phyloP scores from a whole-genome alignment of 2,329 filamentous ascomycete genomes.

The Chaetomium sp. region DNA sequence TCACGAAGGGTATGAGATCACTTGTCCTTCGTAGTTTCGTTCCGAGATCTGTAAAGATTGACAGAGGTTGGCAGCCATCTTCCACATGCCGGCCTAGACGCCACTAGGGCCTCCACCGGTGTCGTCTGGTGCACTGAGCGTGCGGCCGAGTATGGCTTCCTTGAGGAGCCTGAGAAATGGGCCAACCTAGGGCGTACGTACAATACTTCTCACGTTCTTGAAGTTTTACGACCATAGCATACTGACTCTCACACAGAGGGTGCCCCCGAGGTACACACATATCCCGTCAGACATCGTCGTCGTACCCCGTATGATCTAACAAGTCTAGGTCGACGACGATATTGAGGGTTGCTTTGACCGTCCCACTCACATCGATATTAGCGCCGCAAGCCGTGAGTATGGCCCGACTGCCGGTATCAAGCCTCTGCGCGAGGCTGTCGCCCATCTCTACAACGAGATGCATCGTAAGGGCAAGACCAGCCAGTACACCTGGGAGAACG shows the following conservation, averaged over 20 bases:
- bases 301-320: neutral
- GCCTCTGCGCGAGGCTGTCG: conserved; percentile 80
- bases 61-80: conserved; percentile 48
- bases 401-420: conserved; percentile 92
- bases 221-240: neutral
- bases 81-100: conserved; percentile 84
- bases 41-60: neutral
- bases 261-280: conserved; percentile 57
- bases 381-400: conserved; percentile 76
- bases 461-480: conserved; percentile 81
- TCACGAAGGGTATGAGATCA: conserved; percentile 60
- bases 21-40: neutral
- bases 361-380: conserved; percentile 71
- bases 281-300: neutral
- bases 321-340: conserved; percentile 66
- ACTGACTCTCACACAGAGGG: conserved; percentile 45
- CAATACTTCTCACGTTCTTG: neutral
- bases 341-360: conserved; percentile 84
- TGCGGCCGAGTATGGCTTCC: conserved; percentile 81
- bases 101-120: conserved; percentile 80
- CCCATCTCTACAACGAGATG: conserved; percentile 86
- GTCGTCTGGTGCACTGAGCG: conserved; percentile 91
- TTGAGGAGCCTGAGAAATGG: conserved; percentile 76
- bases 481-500: conserved; percentile 96
- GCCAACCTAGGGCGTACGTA: conserved; percentile 70